Base-by-base conservation (phyloP, 2,329 filamentous ascomycete genomes). In the Colletotrichum scovillei region DNA sequence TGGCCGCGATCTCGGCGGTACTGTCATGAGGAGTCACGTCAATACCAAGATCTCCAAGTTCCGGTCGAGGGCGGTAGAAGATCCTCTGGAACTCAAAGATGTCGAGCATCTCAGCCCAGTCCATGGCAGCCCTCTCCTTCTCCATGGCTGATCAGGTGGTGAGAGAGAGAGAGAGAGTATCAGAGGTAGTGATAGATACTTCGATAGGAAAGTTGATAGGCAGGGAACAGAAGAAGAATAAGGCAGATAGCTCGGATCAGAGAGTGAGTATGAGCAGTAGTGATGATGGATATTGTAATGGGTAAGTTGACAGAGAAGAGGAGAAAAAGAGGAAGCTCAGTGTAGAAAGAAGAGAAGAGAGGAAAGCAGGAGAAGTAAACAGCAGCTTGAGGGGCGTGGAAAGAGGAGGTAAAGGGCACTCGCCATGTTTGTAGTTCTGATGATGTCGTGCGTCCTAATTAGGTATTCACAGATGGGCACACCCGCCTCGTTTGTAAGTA, bases 1-100 rank as follows among this genome's bases (percentile, higher is more conserved):
- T 98, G 76, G 94, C 95, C 82, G 95, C 95, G 78, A 98, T 93
- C 81, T 98, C 95, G 79, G 95, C 95, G 59, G 95, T 98, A 74
- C 94, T 97, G 78, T 55, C 68, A 64, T 58, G 67, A 53, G 5
- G 57, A 16, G 4, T 38, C 12, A 60, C 49, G 72, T 84, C 77
- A 85, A 80, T 76, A 67, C 77, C 35, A 22, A 58, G 38, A n/a
- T 78, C 74, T 42, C 68, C 69, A 19, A 78, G 57, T 58, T 76
- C 75, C 7, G 75, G 73, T 12, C 70, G 52, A 26, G 26, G 52
- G 14, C 5, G 22, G n/a, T 19, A 38, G n/a, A 63, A 32, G 9
- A 35, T 14, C 9, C 42, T 30, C 7, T 9, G 30, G 14, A 19
- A 42, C 16, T 9, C 9, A 26, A 22, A 16, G 30, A 7, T 30